Evolutionary conservation across 2,329 filamentous ascomycete species (phyloP).

Genomic region (Scytalidium sp.): DNA sequence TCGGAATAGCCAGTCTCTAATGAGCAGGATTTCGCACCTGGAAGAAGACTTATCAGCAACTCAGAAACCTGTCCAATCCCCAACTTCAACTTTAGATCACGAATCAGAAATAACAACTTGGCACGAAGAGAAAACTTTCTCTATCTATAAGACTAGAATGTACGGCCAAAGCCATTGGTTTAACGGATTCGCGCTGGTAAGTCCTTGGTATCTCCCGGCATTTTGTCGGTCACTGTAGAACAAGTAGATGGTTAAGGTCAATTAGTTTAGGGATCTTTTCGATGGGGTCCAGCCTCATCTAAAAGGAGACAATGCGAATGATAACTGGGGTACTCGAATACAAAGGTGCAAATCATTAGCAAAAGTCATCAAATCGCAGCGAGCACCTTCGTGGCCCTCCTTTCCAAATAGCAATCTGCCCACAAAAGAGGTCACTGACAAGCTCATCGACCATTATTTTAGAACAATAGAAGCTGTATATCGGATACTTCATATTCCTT

Average conservation of each 20-base stretch:
- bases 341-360: conserved; percentile 51
- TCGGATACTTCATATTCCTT: conserved; percentile 49
- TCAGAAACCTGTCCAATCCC: conserved; percentile 11
- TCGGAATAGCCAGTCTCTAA: conserved; percentile 35
- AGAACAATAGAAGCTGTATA: conserved; percentile 44
- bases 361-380: conserved; percentile 46
- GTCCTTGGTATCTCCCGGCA: conserved; percentile 10
- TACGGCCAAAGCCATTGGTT: conserved; percentile 58
- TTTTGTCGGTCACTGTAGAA: conserved; percentile 21
- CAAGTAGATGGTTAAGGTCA: conserved; percentile 14
- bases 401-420: conserved; percentile 43
- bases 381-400: conserved; percentile 46
- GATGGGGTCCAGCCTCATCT: conserved; percentile 38
- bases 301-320: conserved; percentile 34
- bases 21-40: conserved; percentile 37
- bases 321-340: conserved; percentile 33
- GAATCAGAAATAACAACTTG: conserved; percentile 36
- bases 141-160: conserved; percentile 51
- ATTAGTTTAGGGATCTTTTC: conserved; percentile 41
- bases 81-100: conserved; percentile 18
- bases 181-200: conserved; percentile 44
- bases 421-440: conserved; percentile 39
- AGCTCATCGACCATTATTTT: conserved; percentile 47
- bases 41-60: conserved; percentile 37
- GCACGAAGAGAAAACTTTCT: conserved; percentile 38